Evolutionary conservation across 2,329 filamentous ascomycete genomes (phyloP).

Genomic region (Colletotrichum sp.): DNA sequence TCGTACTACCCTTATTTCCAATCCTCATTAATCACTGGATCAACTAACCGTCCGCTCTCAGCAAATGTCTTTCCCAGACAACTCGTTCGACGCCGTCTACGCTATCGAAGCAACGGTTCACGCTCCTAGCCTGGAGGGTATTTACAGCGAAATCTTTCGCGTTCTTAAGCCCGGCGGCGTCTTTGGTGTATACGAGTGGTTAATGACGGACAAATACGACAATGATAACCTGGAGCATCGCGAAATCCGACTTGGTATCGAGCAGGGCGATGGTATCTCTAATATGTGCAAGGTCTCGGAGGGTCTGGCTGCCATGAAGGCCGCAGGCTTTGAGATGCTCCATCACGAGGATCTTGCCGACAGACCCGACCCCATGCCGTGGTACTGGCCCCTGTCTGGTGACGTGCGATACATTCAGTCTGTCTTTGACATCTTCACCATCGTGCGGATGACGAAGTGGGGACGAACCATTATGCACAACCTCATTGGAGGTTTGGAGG

Average conservation of each 20-base stretch:
- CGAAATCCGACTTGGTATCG: slow-evolving; percentile 86
- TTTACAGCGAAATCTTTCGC: slow-evolving; percentile 89
- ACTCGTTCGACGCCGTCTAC: slow-evolving; percentile 90
- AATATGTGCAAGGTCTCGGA: slow-evolving; percentile 91
- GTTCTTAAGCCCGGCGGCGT: slow-evolving; percentile 93
- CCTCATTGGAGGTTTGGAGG: slow-evolving; percentile 79
- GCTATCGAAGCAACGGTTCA: slow-evolving; percentile 95
- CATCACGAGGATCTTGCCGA: slow-evolving; percentile 63
- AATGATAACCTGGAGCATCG: slow-evolving; percentile 83
- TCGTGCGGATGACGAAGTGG: slow-evolving; percentile 87
- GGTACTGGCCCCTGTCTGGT: slow-evolving; percentile 93
- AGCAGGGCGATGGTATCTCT: slow-evolving; percentile 90
- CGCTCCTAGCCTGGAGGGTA: slow-evolving; percentile 83
- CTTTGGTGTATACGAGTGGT: slow-evolving; percentile 96
- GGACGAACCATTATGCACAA: slow-evolving; percentile 78
- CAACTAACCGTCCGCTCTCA: slow-evolving; percentile 29
- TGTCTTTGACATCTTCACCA: slow-evolving; percentile 80
- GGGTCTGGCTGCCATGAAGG: slow-evolving; percentile 79
- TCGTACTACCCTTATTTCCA: neutral
- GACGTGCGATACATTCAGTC: slow-evolving; percentile 83
- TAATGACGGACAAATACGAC: slow-evolving; percentile 96
- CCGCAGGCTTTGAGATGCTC: slow-evolving; percentile 74
- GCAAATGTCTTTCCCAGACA: slow-evolving; percentile 91
- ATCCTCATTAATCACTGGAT: no score
- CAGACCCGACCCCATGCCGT: slow-evolving; percentile 76